These are phyloP conservation scores for Trichoderma sp. DNA, from an alignment of 2,329 filamentous ascomycete species.

Conservation along the genomic window DNA sequence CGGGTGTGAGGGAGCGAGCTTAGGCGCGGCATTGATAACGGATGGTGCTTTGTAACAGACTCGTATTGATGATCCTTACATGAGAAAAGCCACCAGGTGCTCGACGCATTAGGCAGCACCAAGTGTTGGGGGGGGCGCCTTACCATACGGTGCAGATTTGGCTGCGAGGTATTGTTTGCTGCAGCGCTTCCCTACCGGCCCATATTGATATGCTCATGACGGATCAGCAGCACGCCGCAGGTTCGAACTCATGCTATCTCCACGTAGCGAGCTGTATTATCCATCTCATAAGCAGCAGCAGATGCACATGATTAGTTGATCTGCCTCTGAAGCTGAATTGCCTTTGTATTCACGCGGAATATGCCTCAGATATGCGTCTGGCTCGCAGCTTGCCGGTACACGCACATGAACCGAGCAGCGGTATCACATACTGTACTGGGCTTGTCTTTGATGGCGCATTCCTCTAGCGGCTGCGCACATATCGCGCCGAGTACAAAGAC, in stretches of 20 bases:
- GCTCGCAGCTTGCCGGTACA: not conserved
- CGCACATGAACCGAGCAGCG: not conserved
- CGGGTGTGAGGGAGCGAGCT: not conserved
- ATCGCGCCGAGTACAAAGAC: not conserved
- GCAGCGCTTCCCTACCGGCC: not conserved
- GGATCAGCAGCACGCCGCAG: not conserved
- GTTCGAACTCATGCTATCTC: not conserved
- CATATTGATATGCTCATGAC: not conserved
- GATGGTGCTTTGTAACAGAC: not conserved
- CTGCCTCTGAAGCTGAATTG: not conserved
- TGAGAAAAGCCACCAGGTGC: not conserved
- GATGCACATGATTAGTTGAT: not conserved
- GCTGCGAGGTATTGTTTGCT: not conserved
- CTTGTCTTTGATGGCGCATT: constrained; percentile 3
- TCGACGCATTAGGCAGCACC: not conserved
- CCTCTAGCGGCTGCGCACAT: constrained; percentile 3
- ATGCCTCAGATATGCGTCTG: not conserved
- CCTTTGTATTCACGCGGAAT: not conserved
- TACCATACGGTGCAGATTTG: not conserved
- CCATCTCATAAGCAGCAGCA: not conserved
- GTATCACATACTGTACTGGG: not conserved
- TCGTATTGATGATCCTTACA: not conserved
- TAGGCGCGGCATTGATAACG: not conserved
- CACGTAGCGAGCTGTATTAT: not conserved
- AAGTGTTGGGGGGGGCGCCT: not conserved